Conservation (phyloP, 1,284 basidiomycete species). For the Rhodotorula mucilaginosa region DNA sequence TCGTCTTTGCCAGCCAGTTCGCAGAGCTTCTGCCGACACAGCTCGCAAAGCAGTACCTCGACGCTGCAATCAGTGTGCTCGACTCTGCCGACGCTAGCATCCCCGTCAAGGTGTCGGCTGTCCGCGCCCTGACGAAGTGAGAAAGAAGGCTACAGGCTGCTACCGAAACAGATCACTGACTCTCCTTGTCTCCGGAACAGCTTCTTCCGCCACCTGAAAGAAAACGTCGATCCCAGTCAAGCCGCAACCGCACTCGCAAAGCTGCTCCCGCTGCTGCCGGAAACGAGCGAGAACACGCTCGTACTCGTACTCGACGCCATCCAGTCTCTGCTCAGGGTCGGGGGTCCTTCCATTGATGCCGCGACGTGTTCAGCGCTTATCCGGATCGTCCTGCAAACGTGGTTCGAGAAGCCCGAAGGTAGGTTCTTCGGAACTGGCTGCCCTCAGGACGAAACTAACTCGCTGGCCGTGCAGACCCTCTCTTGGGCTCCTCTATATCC, state of each 20-base stretch:
- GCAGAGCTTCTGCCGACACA: slow-evolving; percentile 68
- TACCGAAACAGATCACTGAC: too few relatives aligned
- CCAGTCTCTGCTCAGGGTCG: slow-evolving; percentile 43
- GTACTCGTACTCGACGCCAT: slow-evolving; percentile 86
- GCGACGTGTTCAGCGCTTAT: slow-evolving; percentile 64
- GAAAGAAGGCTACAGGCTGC: slow-evolving; percentile 36
- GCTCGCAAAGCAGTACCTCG: slow-evolving; percentile 76
- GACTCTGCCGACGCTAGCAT: slow-evolving; percentile 67
- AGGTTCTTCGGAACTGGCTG: slow-evolving; percentile 17
- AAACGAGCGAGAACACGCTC: slow-evolving; percentile 81
- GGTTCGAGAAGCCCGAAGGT: slow-evolving; percentile 82
- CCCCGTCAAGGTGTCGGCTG: slow-evolving; percentile 88
- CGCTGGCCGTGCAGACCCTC: slow-evolving; percentile 63
- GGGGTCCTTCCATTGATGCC: slow-evolving; percentile 71
- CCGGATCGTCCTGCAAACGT: slow-evolving; percentile 67
- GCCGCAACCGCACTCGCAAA: slow-evolving; percentile 74
- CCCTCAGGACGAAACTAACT: background rate
- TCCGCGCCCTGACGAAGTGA: slow-evolving; percentile 86
- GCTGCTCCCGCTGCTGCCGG: slow-evolving; percentile 75
- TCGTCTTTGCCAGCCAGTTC: slow-evolving; percentile 91
- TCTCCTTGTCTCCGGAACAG: slow-evolving; percentile 30
- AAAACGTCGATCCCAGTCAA: slow-evolving; percentile 60
- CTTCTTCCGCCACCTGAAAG: slow-evolving; percentile 55
- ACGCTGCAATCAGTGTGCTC: slow-evolving; percentile 80
- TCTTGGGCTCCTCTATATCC: slow-evolving; percentile 78